Evolutionary conservation across 441 rosid genomes (phyloP), one percentile per base, ranked within the genome.

Genomic region (Biscutella laevigata): DNA sequence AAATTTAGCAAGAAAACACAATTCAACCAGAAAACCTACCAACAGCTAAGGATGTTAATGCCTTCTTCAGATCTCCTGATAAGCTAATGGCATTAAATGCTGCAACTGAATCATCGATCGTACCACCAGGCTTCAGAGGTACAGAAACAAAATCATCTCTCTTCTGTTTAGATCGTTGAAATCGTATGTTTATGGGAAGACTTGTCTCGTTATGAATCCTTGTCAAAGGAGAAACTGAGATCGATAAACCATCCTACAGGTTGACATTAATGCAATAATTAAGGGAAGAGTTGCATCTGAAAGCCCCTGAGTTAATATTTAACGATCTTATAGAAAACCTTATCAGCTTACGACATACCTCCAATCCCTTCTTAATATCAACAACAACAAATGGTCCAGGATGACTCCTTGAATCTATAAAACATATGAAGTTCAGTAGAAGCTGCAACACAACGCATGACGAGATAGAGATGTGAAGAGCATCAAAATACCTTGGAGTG

Each of bases 371-470:
- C 62, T 77, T 75, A 62, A 82, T 60, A 62, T 86, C 94, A 60
- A 84, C 76, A 39, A 92, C 83, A 70, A 92, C 37, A 71, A 86
- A 78, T 10, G 99, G 99, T 50, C 99, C 99, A 33, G 96, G 99
- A 60, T 77, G 77, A 68, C 81, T 79, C 76, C 72, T 82, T 57
- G 96, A 81, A 74, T 77, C 99, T 92, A 83, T 56, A 69, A 34
- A 59, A 69, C 19, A 66, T 29, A 33, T 26, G n/a, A 25, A 24
- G 12, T 64, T 62, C 49, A 62, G 48, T 32, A 50, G 19, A 41
- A 10, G 27, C 64, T 51, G 22, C 37, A 34, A 22, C 36, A 47
- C 16, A 45, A 45, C 9, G n/a, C 17, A 58, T 44, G 55, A 51
- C 51, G 59, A 50, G 15, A 34, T 40, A 26, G 14, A 36, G 46